Conservation (phyloP, 2,329 filamentous ascomycete genomes). For the Sporothrix variecibatus region DNA sequence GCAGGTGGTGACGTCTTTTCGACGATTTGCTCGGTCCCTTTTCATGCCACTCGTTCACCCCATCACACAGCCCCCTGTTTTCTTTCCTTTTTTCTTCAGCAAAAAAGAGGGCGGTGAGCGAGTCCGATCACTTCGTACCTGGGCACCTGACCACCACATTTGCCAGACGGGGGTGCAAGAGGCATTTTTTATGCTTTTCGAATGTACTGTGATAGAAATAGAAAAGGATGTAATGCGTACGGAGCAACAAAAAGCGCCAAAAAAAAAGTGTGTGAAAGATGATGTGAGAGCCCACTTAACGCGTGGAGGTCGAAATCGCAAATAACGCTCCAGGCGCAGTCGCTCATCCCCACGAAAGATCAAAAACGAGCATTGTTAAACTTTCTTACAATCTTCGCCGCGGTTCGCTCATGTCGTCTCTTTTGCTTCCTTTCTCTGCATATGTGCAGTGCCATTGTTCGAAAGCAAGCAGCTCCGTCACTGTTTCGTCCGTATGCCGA, state of each 20-base stretch:
- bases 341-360: background rate
- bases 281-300: background rate
- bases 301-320: background rate
- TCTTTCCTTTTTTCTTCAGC: background rate
- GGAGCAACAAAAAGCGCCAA: background rate
- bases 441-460: background rate
- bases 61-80: background rate
- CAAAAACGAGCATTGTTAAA: background rate
- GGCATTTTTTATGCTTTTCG: background rate
- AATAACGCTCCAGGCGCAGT: background rate
- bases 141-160: background rate
- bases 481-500: slow-evolving; percentile 5
- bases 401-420: background rate
- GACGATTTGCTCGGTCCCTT: background rate
- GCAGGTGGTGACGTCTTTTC: slow-evolving; percentile 6
- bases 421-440: background rate
- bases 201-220: background rate
- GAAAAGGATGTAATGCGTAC: background rate
- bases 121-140: background rate
- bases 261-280: background rate
- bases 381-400: background rate
- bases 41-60: background rate
- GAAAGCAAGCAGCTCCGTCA: background rate
- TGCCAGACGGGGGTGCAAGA: background rate
- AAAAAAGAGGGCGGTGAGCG: background rate